Conservation (phyloP, 306 rosid genomes). For the Geum urbanum region DNA sequence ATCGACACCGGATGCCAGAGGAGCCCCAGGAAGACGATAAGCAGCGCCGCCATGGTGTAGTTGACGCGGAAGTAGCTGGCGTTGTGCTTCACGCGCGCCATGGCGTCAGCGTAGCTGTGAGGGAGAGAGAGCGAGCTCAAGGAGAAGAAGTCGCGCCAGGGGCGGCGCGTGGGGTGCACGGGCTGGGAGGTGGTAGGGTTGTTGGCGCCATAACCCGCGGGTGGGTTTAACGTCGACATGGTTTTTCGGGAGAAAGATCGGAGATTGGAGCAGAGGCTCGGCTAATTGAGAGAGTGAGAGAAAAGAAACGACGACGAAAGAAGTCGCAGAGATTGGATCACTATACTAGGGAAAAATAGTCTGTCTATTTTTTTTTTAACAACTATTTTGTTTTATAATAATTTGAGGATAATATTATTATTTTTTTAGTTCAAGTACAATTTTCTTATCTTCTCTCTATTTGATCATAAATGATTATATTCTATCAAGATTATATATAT, state of each 20-base stretch:
- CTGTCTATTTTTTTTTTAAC: too few species aligned
- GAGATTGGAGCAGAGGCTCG: too few species aligned
- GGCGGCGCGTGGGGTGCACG: conserved; percentile 38
- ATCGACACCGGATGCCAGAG: conserved; percentile 56
- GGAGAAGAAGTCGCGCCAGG: conserved; percentile 44
- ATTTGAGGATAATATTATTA: too few species aligned
- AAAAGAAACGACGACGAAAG: too few species aligned
- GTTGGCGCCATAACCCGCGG: conserved; percentile 28
- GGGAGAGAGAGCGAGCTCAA: conserved; percentile 34
- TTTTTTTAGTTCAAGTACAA: too few species aligned
- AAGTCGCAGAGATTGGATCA: too few species aligned
- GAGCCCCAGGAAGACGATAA: conserved; percentile 45
- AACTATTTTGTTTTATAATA: too few species aligned
- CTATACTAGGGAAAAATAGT: too few species aligned
- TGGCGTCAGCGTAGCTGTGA: conserved; percentile 32
- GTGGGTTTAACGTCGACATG: conserved; percentile 23
- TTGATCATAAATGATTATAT: too few species aligned
- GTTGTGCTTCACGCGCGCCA: conserved; percentile 33
- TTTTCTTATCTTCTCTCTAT: too few species aligned
- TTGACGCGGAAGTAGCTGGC: conserved; percentile 41
- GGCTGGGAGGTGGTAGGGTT: conserved; percentile 24
- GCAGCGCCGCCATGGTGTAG: conserved; percentile 41
- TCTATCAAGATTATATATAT: too few species aligned
- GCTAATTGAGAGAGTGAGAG: too few species aligned
- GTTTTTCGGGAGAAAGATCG: not conserved